Evolutionary conservation across 192 early-diverging fungal species (phyloP), one percentile per base, ranked within the genome.

Genomic region (Backusella psychrophila): DNA sequence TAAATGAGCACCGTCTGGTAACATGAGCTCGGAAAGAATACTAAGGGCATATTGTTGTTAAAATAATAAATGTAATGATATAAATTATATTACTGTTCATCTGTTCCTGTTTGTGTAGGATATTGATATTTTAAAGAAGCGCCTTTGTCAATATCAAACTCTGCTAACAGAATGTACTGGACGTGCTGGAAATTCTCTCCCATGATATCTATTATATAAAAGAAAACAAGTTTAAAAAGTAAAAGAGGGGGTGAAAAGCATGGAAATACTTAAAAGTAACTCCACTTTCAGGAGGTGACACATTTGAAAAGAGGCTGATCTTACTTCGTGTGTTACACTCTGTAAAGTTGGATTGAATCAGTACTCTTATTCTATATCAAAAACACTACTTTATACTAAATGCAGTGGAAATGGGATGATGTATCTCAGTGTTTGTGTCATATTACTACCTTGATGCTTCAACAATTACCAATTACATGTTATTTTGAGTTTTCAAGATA

Each of bases 141-240:
- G 21, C 96, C 96, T 73, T 91, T 93, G 86, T 98, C 96, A 75
- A 98, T 97, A 80, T 98, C 95, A 75, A 98, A 98, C 81, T 98
- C 96, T 77, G 96, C 96, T 23, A 96, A 85, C 34, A 98, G 88
- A 80, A 98, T 94, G 75, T 92, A 92, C 67, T 92, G 89, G 73
- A 95, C 93, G 87, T 94, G 89, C 12, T 67, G 23, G 46, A 11
- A 0, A 63, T 63, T 63, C 11, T 26, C 56, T 12, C 29, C 26
- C 56, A 63, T 63, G 46, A 5, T 49, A 17, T 49, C n/a, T 49
- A n/a, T 49, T 19, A 49, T 49, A 49, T n/a, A n/a, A 49, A 49
- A 6, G 19, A 49, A 49, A 49, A 49, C 17, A 49, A n/a, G 46
- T 44, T 17, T 17, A 49, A 7, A 49, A 49, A n/a, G 6, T 6